Conservation (phyloP, 768 basidiomycete genomes). For the Gloeophyllum trabeum region DNA sequence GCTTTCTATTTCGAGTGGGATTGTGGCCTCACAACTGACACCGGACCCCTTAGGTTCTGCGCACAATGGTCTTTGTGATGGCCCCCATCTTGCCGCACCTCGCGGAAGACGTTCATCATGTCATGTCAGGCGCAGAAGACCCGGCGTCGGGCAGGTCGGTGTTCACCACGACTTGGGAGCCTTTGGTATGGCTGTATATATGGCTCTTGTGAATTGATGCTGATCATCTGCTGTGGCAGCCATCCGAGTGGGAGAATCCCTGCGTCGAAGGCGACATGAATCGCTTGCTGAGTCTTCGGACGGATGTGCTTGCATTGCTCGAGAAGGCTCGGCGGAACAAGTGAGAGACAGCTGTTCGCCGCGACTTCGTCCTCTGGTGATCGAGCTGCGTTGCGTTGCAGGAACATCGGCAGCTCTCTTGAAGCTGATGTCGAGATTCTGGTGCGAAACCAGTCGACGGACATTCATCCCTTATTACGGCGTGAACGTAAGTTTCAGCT, state of each 20-base stretch:
- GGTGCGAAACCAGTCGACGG: slow-evolving; percentile 29
- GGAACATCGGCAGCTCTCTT: slow-evolving; percentile 62
- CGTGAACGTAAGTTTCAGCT: slow-evolving; percentile 24
- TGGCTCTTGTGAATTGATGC: not conserved
- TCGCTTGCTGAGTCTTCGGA: slow-evolving; percentile 46
- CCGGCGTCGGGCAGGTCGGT: slow-evolving; percentile 35
- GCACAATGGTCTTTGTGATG: slow-evolving; percentile 55
- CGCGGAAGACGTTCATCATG: slow-evolving; percentile 73
- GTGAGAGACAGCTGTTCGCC: slow-evolving; percentile 27
- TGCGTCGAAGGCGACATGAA: slow-evolving; percentile 53
- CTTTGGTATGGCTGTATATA: slow-evolving; percentile 37
- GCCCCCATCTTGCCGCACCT: slow-evolving; percentile 87
- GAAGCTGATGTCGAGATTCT: slow-evolving; percentile 67
- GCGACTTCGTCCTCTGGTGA: not conserved
- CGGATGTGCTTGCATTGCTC: slow-evolving; percentile 49
- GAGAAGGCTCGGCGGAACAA: slow-evolving; percentile 71
- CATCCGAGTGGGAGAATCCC: slow-evolving; percentile 48
- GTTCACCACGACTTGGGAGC: slow-evolving; percentile 62
- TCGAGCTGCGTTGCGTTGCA: slow-evolving; percentile 15
- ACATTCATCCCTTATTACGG: slow-evolving; percentile 22
- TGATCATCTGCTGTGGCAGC: slow-evolving; percentile 24
- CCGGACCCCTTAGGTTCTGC: slow-evolving; percentile 39
- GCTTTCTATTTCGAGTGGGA: too few species aligned
- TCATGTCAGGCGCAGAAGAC: slow-evolving; percentile 10
- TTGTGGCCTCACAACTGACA: slow-evolving; percentile 4